These are phyloP conservation scores for Holtermannia corniformis DNA, from an alignment of 768 basidiomycete species.

Conservation along the genomic window DNA sequence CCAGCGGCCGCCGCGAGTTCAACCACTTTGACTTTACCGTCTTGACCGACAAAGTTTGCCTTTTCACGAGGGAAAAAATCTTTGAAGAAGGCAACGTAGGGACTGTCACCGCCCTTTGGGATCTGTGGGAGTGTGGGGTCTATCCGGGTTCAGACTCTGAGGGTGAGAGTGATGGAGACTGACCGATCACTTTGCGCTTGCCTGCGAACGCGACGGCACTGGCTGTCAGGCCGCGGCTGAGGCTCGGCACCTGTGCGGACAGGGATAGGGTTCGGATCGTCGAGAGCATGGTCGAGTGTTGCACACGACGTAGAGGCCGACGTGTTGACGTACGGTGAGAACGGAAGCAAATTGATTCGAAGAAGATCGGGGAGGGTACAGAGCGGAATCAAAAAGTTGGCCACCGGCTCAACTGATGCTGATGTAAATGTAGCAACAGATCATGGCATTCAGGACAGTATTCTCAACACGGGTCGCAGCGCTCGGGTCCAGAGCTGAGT, in stretches of 20 bases:
- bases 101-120: slow-evolving; percentile 14
- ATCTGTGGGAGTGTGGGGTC: slow-evolving; percentile 17
- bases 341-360: neutral
- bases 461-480: neutral
- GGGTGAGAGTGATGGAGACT: neutral
- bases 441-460: neutral
- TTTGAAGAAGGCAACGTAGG: slow-evolving; percentile 27
- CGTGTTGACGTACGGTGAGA: neutral
- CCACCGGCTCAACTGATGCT: no score
- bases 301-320: no score
- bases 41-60: neutral
- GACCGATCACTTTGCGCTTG: neutral
- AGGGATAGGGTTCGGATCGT: no score
- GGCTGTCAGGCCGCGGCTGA: neutral
- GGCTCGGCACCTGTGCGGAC: no score
- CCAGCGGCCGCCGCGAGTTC: slow-evolving; percentile 7
- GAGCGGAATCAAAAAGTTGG: neutral
- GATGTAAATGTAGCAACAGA: neutral
- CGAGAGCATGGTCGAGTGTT: no score
- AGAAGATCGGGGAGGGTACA: neutral
- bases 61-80: slow-evolving; percentile 13
- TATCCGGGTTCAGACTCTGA: neutral
- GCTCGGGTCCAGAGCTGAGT: neutral
- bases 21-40: slow-evolving; percentile 15
- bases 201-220: neutral